These are phyloP conservation scores for Exobasidium rhododendri DNA, from an alignment of 1,284 basidiomycete species.

Conservation along the genomic window DNA sequence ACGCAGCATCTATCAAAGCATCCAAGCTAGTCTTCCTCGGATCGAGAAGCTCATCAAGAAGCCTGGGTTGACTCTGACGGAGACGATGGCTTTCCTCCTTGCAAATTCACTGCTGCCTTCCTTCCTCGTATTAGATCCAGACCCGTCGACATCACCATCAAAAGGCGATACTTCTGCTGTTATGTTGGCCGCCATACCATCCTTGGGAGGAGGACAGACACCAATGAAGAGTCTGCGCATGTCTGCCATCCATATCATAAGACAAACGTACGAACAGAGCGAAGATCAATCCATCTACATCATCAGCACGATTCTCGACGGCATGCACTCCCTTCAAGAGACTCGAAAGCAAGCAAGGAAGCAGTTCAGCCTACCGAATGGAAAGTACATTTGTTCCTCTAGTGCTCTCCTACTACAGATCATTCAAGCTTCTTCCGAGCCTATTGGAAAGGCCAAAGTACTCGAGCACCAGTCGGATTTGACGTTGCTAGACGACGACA, in stretches of 20 bases:
- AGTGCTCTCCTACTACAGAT: slow-evolving; percentile 88
- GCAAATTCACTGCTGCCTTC: slow-evolving; percentile 57
- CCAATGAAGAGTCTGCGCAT: slow-evolving; percentile 67
- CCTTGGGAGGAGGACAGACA: slow-evolving; percentile 34
- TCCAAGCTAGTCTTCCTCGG: slow-evolving; percentile 35
- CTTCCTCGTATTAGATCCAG: slow-evolving; percentile 72
- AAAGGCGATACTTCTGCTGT: background rate
- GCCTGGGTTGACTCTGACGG: slow-evolving; percentile 57
- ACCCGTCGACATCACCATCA: slow-evolving; percentile 50
- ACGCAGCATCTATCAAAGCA: background rate
- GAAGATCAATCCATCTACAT: slow-evolving; percentile 79
- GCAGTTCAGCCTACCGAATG: slow-evolving; percentile 61
- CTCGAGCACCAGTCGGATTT: background rate
- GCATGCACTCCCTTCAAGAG: slow-evolving; percentile 82
- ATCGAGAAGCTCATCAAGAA: slow-evolving; percentile 55
- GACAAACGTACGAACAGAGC: background rate
- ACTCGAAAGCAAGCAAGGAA: slow-evolving; percentile 74
- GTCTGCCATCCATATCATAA: background rate
- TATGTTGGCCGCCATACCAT: slow-evolving; percentile 13
- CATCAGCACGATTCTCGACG: slow-evolving; percentile 87
- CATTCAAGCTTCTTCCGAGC: slow-evolving; percentile 73
- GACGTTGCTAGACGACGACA: background rate
- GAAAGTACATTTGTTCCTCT: slow-evolving; percentile 78
- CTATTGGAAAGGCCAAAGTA: background rate
- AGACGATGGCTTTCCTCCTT: slow-evolving; percentile 46